Conservation (phyloP, 1,284 basidiomycete species). For the Heterobasidion parviporum region DNA sequence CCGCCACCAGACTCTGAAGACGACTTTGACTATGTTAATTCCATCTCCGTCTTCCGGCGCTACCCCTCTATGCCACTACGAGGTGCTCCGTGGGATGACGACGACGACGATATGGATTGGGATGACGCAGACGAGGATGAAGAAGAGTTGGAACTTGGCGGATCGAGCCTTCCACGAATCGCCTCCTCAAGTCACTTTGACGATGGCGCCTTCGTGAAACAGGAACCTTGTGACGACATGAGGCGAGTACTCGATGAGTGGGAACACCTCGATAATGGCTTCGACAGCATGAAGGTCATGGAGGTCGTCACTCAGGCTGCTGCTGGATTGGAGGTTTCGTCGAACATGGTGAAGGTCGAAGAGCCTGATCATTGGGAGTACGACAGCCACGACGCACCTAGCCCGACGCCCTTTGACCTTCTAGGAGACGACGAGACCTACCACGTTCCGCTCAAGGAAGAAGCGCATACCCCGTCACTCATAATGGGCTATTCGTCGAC, state of each 20-base stretch:
- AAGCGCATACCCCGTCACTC: conserved; percentile 6
- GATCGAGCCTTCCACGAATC: neutral
- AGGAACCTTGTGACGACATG: conserved; percentile 40
- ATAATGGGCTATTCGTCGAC: neutral
- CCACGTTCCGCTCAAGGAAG: conserved; percentile 26
- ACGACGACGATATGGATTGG: conserved; percentile 20
- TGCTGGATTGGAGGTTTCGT: conserved; percentile 16
- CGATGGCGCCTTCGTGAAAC: conserved; percentile 38
- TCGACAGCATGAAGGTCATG: conserved; percentile 22
- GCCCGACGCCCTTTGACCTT: neutral
- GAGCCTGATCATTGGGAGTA: conserved; percentile 41
- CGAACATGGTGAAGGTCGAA: conserved; percentile 33
- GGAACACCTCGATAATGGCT: conserved; percentile 38
- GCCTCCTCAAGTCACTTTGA: conserved; percentile 33
- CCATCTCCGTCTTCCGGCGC: conserved; percentile 32
- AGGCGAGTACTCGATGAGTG: conserved; percentile 48
- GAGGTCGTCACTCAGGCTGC: conserved; percentile 32
- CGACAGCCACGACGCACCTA: conserved; percentile 7
- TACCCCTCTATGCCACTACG: conserved; percentile 16
- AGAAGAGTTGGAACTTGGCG: conserved; percentile 15
- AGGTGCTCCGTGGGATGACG: conserved; percentile 10
- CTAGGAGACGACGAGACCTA: conserved; percentile 21
- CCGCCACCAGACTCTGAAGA: conserved; percentile 60
- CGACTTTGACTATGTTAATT: conserved; percentile 32
- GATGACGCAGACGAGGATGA: conserved; percentile 17